Evolutionary conservation across 805 yeast genomes (phyloP).

Genomic region (Lipomyces kockii): DNA sequence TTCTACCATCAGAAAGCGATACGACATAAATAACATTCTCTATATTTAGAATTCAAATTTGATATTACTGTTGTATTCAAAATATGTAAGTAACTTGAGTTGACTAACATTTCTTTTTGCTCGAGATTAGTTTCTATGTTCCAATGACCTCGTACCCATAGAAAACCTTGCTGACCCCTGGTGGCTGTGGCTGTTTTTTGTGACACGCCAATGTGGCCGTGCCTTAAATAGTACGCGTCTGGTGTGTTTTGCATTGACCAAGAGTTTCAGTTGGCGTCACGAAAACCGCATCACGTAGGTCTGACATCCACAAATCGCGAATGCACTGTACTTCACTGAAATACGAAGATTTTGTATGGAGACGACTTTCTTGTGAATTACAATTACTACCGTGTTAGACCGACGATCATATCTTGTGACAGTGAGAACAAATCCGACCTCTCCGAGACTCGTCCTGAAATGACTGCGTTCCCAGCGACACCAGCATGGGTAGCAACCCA

Average conservation of each 20-base stretch:
- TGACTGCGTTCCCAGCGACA: constrained; percentile 35
- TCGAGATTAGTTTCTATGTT: no score
- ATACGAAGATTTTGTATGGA: not conserved
- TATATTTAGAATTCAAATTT: no score
- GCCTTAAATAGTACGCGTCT: no score
- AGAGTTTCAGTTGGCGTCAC: not conserved
- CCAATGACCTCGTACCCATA: not conserved
- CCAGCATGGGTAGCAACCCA: constrained; percentile 49
- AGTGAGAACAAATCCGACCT: not conserved
- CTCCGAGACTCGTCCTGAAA: not conserved
- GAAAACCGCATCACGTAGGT: not conserved
- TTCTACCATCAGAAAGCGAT: not conserved
- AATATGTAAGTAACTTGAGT: not conserved
- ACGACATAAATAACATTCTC: not conserved
- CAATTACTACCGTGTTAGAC: not conserved
- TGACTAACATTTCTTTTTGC: not conserved
- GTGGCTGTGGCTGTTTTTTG: not conserved
- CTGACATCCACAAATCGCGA: not conserved
- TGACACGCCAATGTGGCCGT: no score
- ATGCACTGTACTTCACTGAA: not conserved
- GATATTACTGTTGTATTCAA: not conserved
- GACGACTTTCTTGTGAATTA: not conserved
- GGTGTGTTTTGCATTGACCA: not conserved
- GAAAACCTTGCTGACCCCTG: not conserved
- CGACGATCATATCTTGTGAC: not conserved